Conservation (phyloP, 345 rosid species). For the Gossypium longicalyx region DNA sequence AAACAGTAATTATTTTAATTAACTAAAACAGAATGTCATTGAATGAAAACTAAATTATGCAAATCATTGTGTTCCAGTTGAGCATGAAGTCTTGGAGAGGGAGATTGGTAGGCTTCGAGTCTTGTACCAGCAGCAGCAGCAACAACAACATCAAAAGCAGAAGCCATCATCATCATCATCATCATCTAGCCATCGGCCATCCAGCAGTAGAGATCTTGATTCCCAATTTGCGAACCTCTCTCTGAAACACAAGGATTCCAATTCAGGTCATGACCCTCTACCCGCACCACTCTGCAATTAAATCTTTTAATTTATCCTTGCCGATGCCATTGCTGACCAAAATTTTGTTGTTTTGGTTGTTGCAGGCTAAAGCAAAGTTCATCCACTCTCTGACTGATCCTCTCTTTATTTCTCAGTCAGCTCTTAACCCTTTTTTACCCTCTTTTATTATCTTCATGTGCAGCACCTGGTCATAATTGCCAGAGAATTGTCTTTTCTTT, state of each 20-base stretch:
- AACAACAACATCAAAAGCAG: conserved; percentile 39
- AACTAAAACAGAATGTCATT: not conserved
- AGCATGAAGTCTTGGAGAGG: conserved; percentile 95
- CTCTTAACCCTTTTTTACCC: conserved; percentile 12
- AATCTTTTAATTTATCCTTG: conserved; percentile 5
- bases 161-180: conserved; percentile 56
- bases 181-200: conserved; percentile 60
- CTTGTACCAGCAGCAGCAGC: conserved; percentile 70
- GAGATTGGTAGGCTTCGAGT: conserved; percentile 78
- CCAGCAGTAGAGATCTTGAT: conserved; percentile 76
- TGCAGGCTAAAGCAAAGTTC: conserved; percentile 23
- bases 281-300: conserved; percentile 57
- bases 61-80: conserved; percentile 59
- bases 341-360: conserved; percentile 10
- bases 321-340: conserved; percentile 22
- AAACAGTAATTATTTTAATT: not conserved
- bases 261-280: conserved; percentile 53
- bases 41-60: conserved; percentile 9
- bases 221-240: conserved; percentile 84
- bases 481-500: conserved; percentile 16
- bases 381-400: conserved; percentile 24
- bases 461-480: conserved; percentile 64
- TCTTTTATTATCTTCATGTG: conserved; percentile 26
- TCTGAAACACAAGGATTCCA: conserved; percentile 61
- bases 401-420: conserved; percentile 17